Evolutionary conservation across 495 filamentous ascomycete genomes (phyloP), one percentile per base, ranked within the genome.

Genomic region (Penicillium cinerascens): DNA sequence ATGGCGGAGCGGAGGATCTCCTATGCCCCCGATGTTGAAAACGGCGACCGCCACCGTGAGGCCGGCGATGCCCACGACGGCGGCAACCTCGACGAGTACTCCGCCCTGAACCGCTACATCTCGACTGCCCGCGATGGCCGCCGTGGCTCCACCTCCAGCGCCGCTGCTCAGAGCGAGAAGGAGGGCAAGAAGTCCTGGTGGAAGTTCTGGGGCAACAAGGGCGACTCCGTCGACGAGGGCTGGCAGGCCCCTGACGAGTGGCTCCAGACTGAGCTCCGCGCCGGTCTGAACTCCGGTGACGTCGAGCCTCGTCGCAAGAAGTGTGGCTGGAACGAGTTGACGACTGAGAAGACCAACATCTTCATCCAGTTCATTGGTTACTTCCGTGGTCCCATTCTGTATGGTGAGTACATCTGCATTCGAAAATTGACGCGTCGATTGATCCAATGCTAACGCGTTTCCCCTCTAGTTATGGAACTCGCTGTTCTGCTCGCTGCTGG

Each of bases 331-430:
- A 92, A 92, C 70, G 87, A 92, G 66, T 69, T 92, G 62, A 75
- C 72, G 40, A 82, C 86, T 26, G 87, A 90, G 73, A 89, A 89
- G 77, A 82, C 83, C 66, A 89, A 88, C 70, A 72, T 87, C 74
- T 82, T 91, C 70, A 61, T 84, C 51, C 82, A 91, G 74, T 87
- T 92, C 67, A 71, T 91, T 55, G 78, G 83, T 66, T 92, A 85
- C 72, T 92, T 92, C 78, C 83, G 77, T 62, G 87, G 88, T 65
- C 88, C 88, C 53, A 88, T 92, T 75, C 85, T 92, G 47, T 91
- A 90, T 75, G 87, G 87, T 90, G 75, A 67, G 80, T 71, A n/a
- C n/a, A n/a, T n/a, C n/a, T n/a, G n/a, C n/a, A n/a, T n/a, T n/a
- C n/a, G n/a, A n/a, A n/a, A n/a, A n/a, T n/a, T n/a, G n/a, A 51